Evolutionary conservation across 2,329 filamentous ascomycete species (phyloP).

Genomic region (Cyclaneusma minus): DNA sequence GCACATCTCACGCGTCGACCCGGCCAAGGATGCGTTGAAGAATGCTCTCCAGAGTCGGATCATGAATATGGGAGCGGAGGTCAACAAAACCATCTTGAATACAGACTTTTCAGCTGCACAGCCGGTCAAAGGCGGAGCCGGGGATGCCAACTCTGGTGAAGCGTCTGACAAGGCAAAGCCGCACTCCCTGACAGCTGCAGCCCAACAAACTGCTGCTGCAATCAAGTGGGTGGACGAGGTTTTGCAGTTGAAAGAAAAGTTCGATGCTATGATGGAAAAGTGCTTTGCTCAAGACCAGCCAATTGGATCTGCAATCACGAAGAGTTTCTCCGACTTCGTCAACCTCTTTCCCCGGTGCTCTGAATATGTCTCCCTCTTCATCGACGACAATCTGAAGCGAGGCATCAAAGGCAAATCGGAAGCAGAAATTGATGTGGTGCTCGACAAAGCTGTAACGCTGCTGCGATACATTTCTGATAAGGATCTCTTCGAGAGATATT

Average conservation of each 20-base stretch:
- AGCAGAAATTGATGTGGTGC: conserved; percentile 62
- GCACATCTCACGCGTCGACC: conserved; percentile 63
- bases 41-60: conserved; percentile 59
- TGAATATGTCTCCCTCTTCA: conserved; percentile 90
- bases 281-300: conserved; percentile 65
- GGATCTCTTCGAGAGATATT: conserved; percentile 92
- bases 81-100: conserved; percentile 53
- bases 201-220: conserved; percentile 71
- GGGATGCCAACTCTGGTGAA: conserved; percentile 31
- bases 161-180: conserved; percentile 35
- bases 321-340: conserved; percentile 86
- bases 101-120: conserved; percentile 31
- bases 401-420: conserved; percentile 90
- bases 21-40: conserved; percentile 54
- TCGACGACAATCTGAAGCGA: conserved; percentile 90
- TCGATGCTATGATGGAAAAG: conserved; percentile 59
- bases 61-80: conserved; percentile 63
- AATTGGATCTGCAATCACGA: conserved; percentile 68
- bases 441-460: conserved; percentile 81
- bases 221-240: conserved; percentile 95
- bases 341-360: conserved; percentile 75
- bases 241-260: conserved; percentile 71
- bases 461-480: conserved; percentile 82
- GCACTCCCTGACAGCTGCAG: conserved; percentile 37
- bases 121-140: conserved; percentile 25